Evolutionary conservation across 805 yeast genomes (phyloP).

Genomic region (Zygoascus tannicola): DNA sequence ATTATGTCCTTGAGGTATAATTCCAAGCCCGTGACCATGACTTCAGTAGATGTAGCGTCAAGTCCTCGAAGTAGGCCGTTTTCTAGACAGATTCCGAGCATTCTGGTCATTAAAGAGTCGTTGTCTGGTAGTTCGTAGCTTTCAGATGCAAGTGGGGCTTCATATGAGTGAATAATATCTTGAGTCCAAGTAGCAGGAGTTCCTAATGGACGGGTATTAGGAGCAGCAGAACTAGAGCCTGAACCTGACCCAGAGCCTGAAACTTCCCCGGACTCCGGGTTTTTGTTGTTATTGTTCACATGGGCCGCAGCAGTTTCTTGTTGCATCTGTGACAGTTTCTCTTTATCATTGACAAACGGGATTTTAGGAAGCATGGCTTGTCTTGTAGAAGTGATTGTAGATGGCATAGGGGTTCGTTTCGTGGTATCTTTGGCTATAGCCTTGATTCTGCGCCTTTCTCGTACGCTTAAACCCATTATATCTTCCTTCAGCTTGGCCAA

Average conservation of each 20-base stretch:
- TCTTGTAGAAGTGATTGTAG: slow-evolving; percentile 30
- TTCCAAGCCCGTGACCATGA: slow-evolving; percentile 74
- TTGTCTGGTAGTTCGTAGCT: slow-evolving; percentile 74
- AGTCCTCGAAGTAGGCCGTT: slow-evolving; percentile 78
- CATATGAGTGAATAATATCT: slow-evolving; percentile 78
- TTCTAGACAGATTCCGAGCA: slow-evolving; percentile 79
- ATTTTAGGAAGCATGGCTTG: slow-evolving; percentile 67
- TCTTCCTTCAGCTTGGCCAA: slow-evolving; percentile 76
- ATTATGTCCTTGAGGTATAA: slow-evolving; percentile 64
- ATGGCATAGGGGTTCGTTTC: slow-evolving; percentile 43
- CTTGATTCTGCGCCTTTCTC: slow-evolving; percentile 79
- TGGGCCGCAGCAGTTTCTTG: slow-evolving; percentile 1
- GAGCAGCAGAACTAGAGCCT: not conserved
- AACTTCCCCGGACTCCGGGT: not conserved
- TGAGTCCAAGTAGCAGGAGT: slow-evolving; percentile 67
- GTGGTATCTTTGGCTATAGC: slow-evolving; percentile 74
- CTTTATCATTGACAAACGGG: slow-evolving; percentile 48
- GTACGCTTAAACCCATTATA: slow-evolving; percentile 73
- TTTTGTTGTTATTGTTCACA: not conserved
- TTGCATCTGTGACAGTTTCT: slow-evolving; percentile 17
- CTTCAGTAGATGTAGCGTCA: slow-evolving; percentile 68
- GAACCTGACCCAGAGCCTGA: not conserved
- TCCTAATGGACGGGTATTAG: slow-evolving; percentile 7
- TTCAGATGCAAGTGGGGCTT: slow-evolving; percentile 71
- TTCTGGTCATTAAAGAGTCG: slow-evolving; percentile 54